phyloP scores from a whole-genome alignment of 371 early-diverging fungal species.

The Lichtheimia ornata region DNA sequence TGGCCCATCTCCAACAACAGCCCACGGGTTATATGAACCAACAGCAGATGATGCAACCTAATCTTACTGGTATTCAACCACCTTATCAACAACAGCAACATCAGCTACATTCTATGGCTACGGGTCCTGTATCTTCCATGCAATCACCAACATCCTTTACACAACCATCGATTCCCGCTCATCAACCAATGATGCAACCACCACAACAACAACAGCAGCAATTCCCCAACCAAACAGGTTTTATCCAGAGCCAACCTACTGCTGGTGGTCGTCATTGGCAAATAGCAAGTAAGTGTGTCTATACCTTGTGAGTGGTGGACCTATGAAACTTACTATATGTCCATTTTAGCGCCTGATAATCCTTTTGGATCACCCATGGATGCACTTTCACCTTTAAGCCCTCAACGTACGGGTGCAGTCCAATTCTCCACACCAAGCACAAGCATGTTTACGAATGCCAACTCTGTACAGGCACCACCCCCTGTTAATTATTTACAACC shows the following conservation, averaged over 20 bases:
- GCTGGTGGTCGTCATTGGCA: constrained; percentile 56
- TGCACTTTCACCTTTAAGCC: constrained; percentile 27
- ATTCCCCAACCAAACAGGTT: constrained; percentile 14
- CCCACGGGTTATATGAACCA: constrained; percentile 7
- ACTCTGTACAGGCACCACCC: constrained; percentile 29
- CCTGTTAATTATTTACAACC: constrained; percentile 36
- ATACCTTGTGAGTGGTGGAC: background rate
- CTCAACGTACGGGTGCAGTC: constrained; percentile 32
- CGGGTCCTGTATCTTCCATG: constrained; percentile 11
- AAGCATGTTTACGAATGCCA: constrained; percentile 33
- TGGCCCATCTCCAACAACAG: constrained; percentile 4
- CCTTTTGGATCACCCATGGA: constrained; percentile 54
- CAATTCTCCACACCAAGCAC: constrained; percentile 48
- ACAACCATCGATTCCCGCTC: constrained; percentile 9
- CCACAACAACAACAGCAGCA: constrained; percentile 6
- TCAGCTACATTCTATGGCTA: constrained; percentile 8
- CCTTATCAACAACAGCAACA: constrained; percentile 15
- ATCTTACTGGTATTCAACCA: constrained; percentile 14
- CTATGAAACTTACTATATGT: background rate
- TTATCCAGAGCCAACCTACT: constrained; percentile 43
- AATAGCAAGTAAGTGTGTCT: constrained; percentile 46
- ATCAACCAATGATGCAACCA: background rate
- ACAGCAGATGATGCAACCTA: constrained; percentile 19
- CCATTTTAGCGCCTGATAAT: constrained; percentile 46
- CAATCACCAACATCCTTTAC: constrained; percentile 9